phyloP scores from a whole-genome alignment of 2,329 filamentous ascomycete genomes.

The Talaromyces sp. region DNA sequence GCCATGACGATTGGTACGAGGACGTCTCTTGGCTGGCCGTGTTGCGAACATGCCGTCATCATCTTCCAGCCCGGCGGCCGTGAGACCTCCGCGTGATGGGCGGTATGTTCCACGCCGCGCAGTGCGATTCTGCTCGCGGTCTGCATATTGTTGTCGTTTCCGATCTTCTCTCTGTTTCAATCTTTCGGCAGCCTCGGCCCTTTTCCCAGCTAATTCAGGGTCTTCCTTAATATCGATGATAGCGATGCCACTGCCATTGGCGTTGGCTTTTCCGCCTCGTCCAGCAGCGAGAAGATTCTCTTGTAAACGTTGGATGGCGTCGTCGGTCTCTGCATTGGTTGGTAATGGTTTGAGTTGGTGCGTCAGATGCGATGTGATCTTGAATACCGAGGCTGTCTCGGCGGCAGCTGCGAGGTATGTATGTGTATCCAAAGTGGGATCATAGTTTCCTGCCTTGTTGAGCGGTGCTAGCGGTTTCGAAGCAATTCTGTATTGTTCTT shows the following conservation, averaged over 20 bases:
- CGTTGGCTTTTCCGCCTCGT: conserved; percentile 49
- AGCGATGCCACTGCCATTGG: conserved; percentile 49
- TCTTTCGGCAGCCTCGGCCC: conserved; percentile 58
- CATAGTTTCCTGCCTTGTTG: conserved; percentile 50
- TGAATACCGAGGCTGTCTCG: conserved; percentile 55
- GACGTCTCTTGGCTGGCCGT: conserved; percentile 36
- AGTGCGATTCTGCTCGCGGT: conserved; percentile 54
- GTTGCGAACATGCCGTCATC: conserved; percentile 49
- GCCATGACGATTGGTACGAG: conserved; percentile 43
- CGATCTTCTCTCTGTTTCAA: conserved; percentile 55
- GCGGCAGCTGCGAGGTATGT: conserved; percentile 61
- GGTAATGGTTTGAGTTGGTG: conserved; percentile 56
- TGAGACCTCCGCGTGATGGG: conserved; percentile 50
- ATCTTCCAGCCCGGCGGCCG: conserved; percentile 56
- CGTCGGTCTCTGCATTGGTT: conserved; percentile 54
- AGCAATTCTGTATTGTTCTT: conserved; percentile 58
- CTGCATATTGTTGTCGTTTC: conserved; percentile 53
- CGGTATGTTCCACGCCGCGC: conserved; percentile 45
- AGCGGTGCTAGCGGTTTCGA: conserved; percentile 57
- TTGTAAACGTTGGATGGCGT: conserved; percentile 60
- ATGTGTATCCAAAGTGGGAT: conserved; percentile 56
- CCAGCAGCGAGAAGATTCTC: conserved; percentile 56
- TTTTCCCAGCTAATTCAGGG: conserved; percentile 57
- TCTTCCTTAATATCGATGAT: conserved; percentile 59
- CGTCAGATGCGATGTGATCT: conserved; percentile 61